Conservation (phyloP, 306 rosid species). For the Heteromeles arbutifolia region DNA sequence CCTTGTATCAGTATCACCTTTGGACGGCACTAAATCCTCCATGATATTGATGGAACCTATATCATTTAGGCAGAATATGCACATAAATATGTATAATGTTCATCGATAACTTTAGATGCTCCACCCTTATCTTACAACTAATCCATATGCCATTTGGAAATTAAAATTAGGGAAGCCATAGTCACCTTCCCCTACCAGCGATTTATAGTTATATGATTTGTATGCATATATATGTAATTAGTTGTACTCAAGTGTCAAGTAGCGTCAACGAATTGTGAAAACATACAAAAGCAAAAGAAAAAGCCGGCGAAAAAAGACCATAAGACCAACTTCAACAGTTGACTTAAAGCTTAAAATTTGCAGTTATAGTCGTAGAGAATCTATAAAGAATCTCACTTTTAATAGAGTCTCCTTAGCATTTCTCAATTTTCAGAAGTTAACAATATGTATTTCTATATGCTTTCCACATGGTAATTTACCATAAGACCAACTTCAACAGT, state of each 20-base stretch:
- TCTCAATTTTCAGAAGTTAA: neutral
- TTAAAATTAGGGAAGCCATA: neutral
- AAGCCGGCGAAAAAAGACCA: too few relatives aligned
- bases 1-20: neutral
- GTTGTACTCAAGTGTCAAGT: neutral
- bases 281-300: neutral
- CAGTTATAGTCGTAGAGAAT: too few relatives aligned
- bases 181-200: neutral
- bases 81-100: neutral
- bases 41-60: neutral
- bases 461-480: too few relatives aligned
- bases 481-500: too few relatives aligned
- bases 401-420: too few relatives aligned
- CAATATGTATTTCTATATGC: neutral
- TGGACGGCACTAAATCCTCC: neutral
- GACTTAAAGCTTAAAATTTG: too few relatives aligned
- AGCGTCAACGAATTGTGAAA: neutral
- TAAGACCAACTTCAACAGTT: too few relatives aligned
- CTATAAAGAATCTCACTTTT: too few relatives aligned
- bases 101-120: neutral
- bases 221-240: too few relatives aligned
- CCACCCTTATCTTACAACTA: neutral
- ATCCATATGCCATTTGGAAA: neutral
- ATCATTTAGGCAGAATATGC: neutral
- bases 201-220: too few relatives aligned